These are phyloP conservation scores for barrel medic (Medicago truncatula) DNA, from an alignment of 306 rosid species.

Conservation along the genomic window DNA sequence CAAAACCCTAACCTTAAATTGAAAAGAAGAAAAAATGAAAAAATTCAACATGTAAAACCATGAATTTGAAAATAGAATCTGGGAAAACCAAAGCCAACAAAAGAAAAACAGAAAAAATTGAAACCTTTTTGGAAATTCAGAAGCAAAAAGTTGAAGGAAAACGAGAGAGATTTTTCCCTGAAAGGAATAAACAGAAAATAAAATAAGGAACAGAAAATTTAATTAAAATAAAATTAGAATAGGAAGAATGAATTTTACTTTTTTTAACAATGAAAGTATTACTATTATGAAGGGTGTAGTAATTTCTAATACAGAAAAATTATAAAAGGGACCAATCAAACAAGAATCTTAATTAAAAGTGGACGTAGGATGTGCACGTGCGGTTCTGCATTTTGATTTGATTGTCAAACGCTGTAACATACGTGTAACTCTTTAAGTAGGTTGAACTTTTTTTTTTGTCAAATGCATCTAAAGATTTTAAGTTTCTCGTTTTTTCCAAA, in stretches of 20 bases:
- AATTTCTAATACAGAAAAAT: background rate
- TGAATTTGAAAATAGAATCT: slow-evolving; percentile 48
- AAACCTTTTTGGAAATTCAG: slow-evolving; percentile 54
- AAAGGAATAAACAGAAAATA: slow-evolving; percentile 25
- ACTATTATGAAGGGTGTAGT: background rate
- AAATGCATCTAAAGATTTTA: too few species aligned
- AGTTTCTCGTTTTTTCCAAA: too few species aligned
- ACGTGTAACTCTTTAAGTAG: too few species aligned
- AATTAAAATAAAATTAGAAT: background rate
- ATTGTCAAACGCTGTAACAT: background rate
- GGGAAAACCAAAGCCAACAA: slow-evolving; percentile 19
- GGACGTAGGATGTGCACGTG: background rate
- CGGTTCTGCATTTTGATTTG: background rate
- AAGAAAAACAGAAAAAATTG: slow-evolving; percentile 20
- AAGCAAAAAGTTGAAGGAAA: slow-evolving; percentile 50
- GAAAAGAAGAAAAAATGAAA: slow-evolving; percentile 31
- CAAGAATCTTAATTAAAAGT: background rate
- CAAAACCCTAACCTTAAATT: slow-evolving; percentile 63
- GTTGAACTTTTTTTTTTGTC: too few species aligned
- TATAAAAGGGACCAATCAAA: background rate
- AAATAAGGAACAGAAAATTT: background rate
- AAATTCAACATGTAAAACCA: slow-evolving; percentile 36
- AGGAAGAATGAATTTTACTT: background rate
- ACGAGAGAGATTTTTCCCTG: slow-evolving; percentile 47
- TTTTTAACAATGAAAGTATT: background rate